Conservation (phyloP, 1,284 basidiomycete species). For the Rhodotorula sp. region DNA sequence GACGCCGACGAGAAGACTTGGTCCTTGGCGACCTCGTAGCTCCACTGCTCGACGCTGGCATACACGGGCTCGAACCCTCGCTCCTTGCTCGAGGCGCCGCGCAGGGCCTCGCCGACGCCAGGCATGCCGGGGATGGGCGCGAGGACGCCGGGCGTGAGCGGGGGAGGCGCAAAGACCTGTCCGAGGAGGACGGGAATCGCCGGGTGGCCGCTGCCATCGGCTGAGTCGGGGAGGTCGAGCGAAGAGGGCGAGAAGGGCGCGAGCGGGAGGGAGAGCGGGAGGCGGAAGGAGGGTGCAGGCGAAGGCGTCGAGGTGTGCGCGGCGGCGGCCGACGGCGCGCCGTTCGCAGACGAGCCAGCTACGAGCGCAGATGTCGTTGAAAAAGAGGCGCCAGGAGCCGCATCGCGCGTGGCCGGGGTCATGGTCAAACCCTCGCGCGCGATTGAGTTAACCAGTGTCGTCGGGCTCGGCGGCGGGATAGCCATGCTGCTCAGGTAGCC, state of each 20-base stretch:
- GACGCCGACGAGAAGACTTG: constrained; percentile 7
- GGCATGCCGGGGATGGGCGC: constrained; percentile 25
- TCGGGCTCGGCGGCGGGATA: constrained; percentile 42
- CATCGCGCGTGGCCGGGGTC: background rate
- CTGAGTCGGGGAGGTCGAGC: background rate
- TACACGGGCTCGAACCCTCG: constrained; percentile 31
- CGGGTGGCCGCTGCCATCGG: constrained; percentile 19
- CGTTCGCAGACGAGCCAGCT: no score
- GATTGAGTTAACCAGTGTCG: constrained; percentile 23
- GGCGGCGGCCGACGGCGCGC: background rate
- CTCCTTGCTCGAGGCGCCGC: constrained; percentile 1
- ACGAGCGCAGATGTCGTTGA: no score
- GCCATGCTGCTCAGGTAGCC: constrained; percentile 37
- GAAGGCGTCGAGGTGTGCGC: background rate
- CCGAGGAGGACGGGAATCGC: constrained; percentile 40
- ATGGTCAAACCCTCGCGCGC: constrained; percentile 8
- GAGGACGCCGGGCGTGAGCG: constrained; percentile 33
- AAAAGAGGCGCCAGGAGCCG: no score
- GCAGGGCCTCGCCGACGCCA: constrained; percentile 6
- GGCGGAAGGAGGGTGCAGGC: background rate
- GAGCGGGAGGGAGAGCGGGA: constrained; percentile 2
- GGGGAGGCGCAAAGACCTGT: constrained; percentile 39
- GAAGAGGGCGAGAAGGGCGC: background rate
- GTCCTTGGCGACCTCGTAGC: constrained; percentile 26
- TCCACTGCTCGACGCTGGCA: constrained; percentile 41